These are phyloP conservation scores for Thalassiosira sp. DNA, from an alignment of 352 stramenopile species.

Conservation along the genomic window DNA sequence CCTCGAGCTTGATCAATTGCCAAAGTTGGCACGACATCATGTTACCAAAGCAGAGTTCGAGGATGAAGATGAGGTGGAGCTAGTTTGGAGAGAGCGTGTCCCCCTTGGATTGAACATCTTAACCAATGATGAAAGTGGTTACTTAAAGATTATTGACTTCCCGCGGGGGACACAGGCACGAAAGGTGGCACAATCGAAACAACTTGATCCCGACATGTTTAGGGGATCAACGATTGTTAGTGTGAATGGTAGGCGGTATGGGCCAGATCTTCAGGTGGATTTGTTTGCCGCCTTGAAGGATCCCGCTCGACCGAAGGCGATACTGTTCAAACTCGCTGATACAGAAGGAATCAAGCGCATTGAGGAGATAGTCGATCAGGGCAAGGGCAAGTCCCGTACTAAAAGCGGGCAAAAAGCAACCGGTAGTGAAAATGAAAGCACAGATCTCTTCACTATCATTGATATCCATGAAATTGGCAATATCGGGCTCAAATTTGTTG, in stretches of 20 bases:
- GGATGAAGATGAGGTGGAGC: constrained; percentile 64
- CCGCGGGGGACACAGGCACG: constrained; percentile 77
- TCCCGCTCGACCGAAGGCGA: constrained; percentile 78
- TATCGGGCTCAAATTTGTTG: constrained; percentile 80
- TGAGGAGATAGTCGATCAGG: constrained; percentile 56
- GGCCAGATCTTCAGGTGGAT: constrained; percentile 54
- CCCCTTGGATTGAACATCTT: constrained; percentile 83
- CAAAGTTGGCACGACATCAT: constrained; percentile 36
- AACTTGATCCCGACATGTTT: constrained; percentile 80
- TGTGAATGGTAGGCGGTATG: constrained; percentile 77
- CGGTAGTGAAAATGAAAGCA: constrained; percentile 2
- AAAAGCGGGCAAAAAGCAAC: constrained; percentile 15
- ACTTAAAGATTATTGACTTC: constrained; percentile 83
- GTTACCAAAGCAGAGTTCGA: constrained; percentile 53
- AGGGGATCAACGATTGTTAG: constrained; percentile 77
- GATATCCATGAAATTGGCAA: constrained; percentile 46
- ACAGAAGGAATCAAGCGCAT: constrained; percentile 66
- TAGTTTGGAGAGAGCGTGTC: constrained; percentile 79
- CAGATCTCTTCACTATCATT: constrained; percentile 31
- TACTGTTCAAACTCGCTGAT: constrained; percentile 75
- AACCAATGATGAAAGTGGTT: constrained; percentile 77
- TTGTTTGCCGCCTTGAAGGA: constrained; percentile 78
- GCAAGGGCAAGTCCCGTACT: constrained; percentile 7
- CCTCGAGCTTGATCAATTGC: constrained; percentile 50
- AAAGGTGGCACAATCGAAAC: constrained; percentile 64